Percentiles rank a stretch among this genome's conserved stretches.
Conservation (phyloP, 2,329 filamentous ascomycete genomes). For the Colletotrichum melonis region DNA sequence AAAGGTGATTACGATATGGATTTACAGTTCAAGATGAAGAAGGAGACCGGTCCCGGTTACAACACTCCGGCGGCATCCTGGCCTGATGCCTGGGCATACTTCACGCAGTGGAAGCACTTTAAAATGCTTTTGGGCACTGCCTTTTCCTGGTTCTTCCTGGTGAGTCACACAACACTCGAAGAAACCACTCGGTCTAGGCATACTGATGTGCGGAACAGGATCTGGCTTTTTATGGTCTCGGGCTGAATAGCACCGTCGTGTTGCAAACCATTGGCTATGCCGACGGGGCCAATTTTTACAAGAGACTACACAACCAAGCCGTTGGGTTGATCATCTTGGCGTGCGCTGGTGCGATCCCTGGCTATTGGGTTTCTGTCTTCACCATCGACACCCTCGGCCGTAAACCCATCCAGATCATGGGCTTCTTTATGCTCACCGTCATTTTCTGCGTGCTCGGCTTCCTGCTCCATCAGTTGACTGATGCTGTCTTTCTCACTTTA, state of each 20-base stretch:
- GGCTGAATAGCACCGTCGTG: constrained; percentile 81
- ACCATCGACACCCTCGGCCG: constrained; percentile 81
- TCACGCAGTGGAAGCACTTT: constrained; percentile 75
- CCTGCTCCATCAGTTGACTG: constrained; percentile 60
- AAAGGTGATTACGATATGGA: constrained; percentile 61
- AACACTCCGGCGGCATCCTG: constrained; percentile 77
- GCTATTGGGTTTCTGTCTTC: constrained; percentile 82
- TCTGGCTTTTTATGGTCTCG: constrained; percentile 75
- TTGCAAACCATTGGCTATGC: constrained; percentile 79
- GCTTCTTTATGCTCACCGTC: constrained; percentile 70
- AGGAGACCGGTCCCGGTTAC: constrained; percentile 62
- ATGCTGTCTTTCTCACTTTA: constrained; percentile 65
- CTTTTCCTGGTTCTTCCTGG: constrained; percentile 83
- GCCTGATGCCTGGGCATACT: constrained; percentile 75
- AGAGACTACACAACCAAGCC: constrained; percentile 77
- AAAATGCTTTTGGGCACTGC: constrained; percentile 81
- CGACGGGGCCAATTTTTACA: constrained; percentile 71
- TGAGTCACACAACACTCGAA: constrained; percentile 40
- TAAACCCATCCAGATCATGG: constrained; percentile 77
- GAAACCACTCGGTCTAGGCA: background rate
- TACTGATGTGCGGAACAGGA: constrained; percentile 57
- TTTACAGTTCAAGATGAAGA: constrained; percentile 64
- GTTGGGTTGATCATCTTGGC: constrained; percentile 82
- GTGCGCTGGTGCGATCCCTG: constrained; percentile 81
- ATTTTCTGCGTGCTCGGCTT: constrained; percentile 74